These are phyloP conservation scores for Ilyonectria destructans DNA, from an alignment of 2,329 filamentous ascomycete genomes.

Conservation along the genomic window DNA sequence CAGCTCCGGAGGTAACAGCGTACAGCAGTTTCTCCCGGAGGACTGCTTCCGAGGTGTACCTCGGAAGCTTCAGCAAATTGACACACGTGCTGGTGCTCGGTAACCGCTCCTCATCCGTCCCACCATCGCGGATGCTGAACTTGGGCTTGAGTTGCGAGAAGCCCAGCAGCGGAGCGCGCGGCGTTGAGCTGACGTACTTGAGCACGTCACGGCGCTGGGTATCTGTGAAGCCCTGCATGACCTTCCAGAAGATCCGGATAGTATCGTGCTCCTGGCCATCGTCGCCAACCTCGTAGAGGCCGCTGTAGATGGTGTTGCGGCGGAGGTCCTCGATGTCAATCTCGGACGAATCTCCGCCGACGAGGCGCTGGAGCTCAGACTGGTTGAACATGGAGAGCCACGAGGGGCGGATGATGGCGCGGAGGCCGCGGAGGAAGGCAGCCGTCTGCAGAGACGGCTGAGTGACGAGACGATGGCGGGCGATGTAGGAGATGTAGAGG, in stretches of 20 bases:
- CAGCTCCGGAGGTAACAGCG: conserved; percentile 90
- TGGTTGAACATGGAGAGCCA: conserved; percentile 99
- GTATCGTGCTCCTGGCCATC: conserved; percentile 90
- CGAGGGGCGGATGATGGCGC: conserved; percentile 88
- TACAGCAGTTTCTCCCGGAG: conserved; percentile 89
- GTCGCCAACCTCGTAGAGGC: conserved; percentile 91
- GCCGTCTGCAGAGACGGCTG: conserved; percentile 88
- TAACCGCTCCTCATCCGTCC: conserved; percentile 75
- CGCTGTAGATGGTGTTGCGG: conserved; percentile 88
- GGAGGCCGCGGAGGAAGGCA: conserved; percentile 89
- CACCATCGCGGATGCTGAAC: conserved; percentile 91
- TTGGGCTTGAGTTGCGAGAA: conserved; percentile 88
- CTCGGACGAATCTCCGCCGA: conserved; percentile 88
- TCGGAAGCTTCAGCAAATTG: conserved; percentile 92
- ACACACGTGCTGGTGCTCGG: conserved; percentile 98
- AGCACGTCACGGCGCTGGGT: conserved; percentile 87
- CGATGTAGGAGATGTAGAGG: conserved; percentile 94
- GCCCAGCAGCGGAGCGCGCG: conserved; percentile 89
- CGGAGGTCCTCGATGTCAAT: conserved; percentile 92
- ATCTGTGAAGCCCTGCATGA: conserved; percentile 84
- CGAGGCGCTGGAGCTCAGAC: conserved; percentile 91
- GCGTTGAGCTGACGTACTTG: conserved; percentile 96
- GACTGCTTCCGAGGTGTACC: conserved; percentile 77
- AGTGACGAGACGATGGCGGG: conserved; percentile 85
- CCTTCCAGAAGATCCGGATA: conserved; percentile 91